These are phyloP conservation scores for Lunularia cruciata DNA, from an alignment of 225 moss, liverwort and hornwort genomes.

Conservation along the genomic window DNA sequence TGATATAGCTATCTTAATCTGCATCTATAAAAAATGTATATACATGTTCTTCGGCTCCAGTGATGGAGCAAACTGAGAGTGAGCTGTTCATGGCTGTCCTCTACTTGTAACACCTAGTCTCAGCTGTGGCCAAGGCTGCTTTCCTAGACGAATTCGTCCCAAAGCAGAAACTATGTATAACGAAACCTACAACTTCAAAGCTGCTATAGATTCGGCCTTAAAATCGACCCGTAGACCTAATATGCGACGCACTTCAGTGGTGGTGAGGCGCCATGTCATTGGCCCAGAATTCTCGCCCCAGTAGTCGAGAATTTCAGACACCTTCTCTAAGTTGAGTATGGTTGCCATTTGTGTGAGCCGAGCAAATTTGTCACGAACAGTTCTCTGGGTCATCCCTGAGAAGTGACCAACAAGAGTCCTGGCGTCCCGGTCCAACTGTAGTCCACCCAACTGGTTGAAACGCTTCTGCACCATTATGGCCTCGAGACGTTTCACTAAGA, in stretches of 20 bases:
- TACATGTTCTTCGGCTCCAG: not conserved
- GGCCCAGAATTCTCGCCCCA: slow-evolving; percentile 97
- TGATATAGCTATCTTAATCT: not conserved
- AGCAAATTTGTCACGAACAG: slow-evolving; percentile 90
- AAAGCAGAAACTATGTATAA: not conserved
- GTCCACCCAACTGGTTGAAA: slow-evolving; percentile 88
- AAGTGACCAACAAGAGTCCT: slow-evolving; percentile 85
- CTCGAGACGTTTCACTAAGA: slow-evolving; percentile 76
- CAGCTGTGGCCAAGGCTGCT: no score
- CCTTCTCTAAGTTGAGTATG: slow-evolving; percentile 83
- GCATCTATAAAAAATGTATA: not conserved
- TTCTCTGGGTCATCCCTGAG: slow-evolving; percentile 83
- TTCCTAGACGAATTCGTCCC: not conserved
- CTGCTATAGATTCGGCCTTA: slow-evolving; percentile 77
- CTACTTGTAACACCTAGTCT: not conserved
- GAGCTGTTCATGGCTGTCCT: not conserved
- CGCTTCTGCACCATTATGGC: slow-evolving; percentile 81
- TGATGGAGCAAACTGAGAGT: not conserved
- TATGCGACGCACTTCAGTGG: slow-evolving; percentile 76
- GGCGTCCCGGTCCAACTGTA: slow-evolving; percentile 85
- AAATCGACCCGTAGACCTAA: slow-evolving; percentile 85
- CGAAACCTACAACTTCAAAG: slow-evolving; percentile 64
- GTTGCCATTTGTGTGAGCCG: slow-evolving; percentile 94
- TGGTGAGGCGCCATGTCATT: slow-evolving; percentile 92
- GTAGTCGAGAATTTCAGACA: slow-evolving; percentile 86